These are phyloP conservation scores for Pinus tabuliformis DNA, from an alignment of 75 land plant species.

Conservation along the genomic window DNA sequence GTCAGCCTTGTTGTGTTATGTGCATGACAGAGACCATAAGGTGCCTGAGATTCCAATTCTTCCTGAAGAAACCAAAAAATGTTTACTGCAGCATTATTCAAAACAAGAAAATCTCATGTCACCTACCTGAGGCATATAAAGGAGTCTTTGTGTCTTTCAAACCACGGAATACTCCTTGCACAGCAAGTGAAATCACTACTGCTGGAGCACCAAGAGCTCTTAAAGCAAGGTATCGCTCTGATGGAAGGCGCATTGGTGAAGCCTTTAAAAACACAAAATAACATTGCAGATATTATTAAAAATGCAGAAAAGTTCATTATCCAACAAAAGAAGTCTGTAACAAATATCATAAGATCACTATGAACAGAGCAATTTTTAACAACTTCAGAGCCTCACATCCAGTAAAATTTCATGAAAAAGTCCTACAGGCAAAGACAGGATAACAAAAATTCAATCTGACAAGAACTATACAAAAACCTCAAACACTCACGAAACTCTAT, in stretches of 20 bases:
- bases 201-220: conserved; percentile 97
- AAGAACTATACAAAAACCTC: background rate
- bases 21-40: background rate
- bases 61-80: background rate
- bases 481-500: background rate
- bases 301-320: background rate
- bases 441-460: background rate
- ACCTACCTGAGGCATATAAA: conserved; percentile 72
- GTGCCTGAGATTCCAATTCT: background rate
- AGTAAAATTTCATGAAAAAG: conserved; percentile 1
- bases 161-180: conserved; percentile 94
- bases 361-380: background rate
- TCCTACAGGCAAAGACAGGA: background rate
- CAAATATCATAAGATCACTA: background rate
- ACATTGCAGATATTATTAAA: conserved; percentile 1
- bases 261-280: conserved; percentile 36
- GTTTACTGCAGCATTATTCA: background rate
- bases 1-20: background rate
- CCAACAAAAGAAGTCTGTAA: background rate
- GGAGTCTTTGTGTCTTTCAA: conserved; percentile 97
- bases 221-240: conserved; percentile 60
- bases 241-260: conserved; percentile 78
- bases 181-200: conserved; percentile 76
- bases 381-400: background rate
- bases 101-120: background rate